Percentiles rank a stretch among this genome's conserved stretches.
Evolutionary conservation across 805 yeast species (phyloP).

Genomic region (Starmerella vaccinii): DNA sequence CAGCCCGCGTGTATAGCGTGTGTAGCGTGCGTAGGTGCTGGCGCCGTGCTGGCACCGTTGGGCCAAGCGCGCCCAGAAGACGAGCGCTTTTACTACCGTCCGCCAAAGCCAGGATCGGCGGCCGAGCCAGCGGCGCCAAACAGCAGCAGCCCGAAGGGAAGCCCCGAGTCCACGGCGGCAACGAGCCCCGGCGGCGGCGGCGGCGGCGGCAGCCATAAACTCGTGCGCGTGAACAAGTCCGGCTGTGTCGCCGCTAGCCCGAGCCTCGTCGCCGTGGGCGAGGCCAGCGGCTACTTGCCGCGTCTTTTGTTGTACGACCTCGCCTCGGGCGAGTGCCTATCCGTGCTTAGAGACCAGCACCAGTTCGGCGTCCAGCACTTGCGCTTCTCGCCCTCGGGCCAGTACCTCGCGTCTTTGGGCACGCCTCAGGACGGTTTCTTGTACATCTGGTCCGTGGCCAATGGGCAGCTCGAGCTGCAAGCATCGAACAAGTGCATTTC

Average conservation of each 20-base stretch:
- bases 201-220: not conserved
- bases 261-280: constrained; percentile 56
- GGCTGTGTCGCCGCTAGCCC: constrained; percentile 49
- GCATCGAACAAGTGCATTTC: constrained; percentile 58
- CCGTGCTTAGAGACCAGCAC: constrained; percentile 46
- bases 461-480: constrained; percentile 31
- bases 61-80: not conserved
- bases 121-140: not conserved
- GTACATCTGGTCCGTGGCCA: constrained; percentile 45
- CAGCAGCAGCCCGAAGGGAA: constrained; percentile 10
- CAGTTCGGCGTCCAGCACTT: constrained; percentile 51
- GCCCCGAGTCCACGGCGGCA: constrained; percentile 8
- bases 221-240: constrained; percentile 18
- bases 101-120: not conserved
- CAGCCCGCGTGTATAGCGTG: not conserved
- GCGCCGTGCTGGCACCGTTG: constrained; percentile 10
- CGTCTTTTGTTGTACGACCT: constrained; percentile 39
- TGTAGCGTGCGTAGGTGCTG: constrained; percentile 19
- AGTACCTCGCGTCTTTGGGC: constrained; percentile 50
- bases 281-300: constrained; percentile 54
- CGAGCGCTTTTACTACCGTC: constrained; percentile 7
- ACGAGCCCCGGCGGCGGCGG: too few species aligned
- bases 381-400: constrained; percentile 50
- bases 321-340: constrained; percentile 37
- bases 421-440: constrained; percentile 59